Base-by-base conservation (phyloP, 2,329 filamentous ascomycete genomes). In the Phaeosphaeria sp. region DNA sequence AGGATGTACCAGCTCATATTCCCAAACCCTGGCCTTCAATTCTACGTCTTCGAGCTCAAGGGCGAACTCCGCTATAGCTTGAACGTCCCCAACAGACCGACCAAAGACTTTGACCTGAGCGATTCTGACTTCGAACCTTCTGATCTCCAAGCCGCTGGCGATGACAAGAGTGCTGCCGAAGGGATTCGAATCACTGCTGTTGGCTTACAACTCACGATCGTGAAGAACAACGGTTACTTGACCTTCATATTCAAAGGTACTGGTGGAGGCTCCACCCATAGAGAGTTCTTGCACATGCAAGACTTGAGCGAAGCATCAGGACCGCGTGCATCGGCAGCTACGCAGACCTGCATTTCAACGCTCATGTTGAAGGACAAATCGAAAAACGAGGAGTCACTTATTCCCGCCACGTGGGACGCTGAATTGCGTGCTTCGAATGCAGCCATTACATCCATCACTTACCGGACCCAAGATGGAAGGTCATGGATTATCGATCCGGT, bases 11-110 rank as follows among this genome's bases (percentile, higher is more conserved):
- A n/a, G n/a, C n/a, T n/a, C n/a, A n/a, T n/a, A n/a, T n/a, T n/a
- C n/a, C n/a, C n/a, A n/a, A n/a, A n/a, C n/a, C n/a, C n/a, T n/a
- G n/a, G n/a, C n/a, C n/a, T n/a, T n/a, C n/a, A n/a, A n/a, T n/a
- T 47, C 30, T 52, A 47, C 7, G 20, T 52, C 22, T 30, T n/a
- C 20, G 22, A 47, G 3, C 36, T 56, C 27, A n/a, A 42, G 15
- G 54, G 54, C n/a, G 47, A 6, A 10, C 48, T 56, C 22, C 41
- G 10, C 6, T 52, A 27, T 27, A 52, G 17, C 15, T 42, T 51
- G 20, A 6, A 10, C 9, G 15, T 48, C 6, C 21, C 15, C 15
- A 30, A 17, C 7, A 50, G 39, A 18, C 17, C 41, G 36, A 13
- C 21, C 17, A 46, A 21, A 5, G 27, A 23, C 20, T 51, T 6